Evolutionary conservation across 352 stramenopile genomes (phyloP).

Genomic region (Phytopythium sindhum): DNA sequence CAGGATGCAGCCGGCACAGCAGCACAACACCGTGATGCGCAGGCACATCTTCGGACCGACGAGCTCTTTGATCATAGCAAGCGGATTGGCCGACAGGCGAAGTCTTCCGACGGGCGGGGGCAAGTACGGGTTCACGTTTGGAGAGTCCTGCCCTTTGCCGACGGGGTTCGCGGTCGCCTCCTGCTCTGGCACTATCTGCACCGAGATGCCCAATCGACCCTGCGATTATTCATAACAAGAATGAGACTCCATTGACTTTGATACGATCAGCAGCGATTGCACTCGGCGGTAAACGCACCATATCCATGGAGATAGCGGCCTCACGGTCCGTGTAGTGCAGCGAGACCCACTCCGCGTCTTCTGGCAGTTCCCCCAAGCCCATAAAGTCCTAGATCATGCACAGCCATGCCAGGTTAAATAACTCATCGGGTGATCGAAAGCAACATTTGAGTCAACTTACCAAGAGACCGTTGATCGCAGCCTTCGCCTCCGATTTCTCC

Average conservation of each 20-base stretch:
- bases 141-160: slow-evolving; percentile 74
- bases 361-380: slow-evolving; percentile 64
- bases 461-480: slow-evolving; percentile 54
- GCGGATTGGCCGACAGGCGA: slow-evolving; percentile 75
- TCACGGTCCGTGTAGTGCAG: slow-evolving; percentile 79
- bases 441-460: slow-evolving; percentile 10
- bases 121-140: slow-evolving; percentile 91
- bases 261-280: background rate
- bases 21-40: slow-evolving; percentile 40
- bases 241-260: slow-evolving; percentile 1
- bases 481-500: slow-evolving; percentile 49
- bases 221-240: slow-evolving; percentile 8
- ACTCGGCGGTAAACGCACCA: slow-evolving; percentile 22
- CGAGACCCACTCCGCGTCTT: slow-evolving; percentile 72
- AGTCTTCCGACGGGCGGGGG: slow-evolving; percentile 85
- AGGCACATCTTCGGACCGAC: slow-evolving; percentile 60
- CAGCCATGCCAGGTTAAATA: background rate
- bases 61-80: slow-evolving; percentile 78
- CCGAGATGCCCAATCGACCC: slow-evolving; percentile 53
- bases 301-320: slow-evolving; percentile 53
- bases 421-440: background rate
- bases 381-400: slow-evolving; percentile 51
- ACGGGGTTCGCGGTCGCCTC: slow-evolving; percentile 68
- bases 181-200: slow-evolving; percentile 85
- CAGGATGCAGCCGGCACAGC: slow-evolving; percentile 53